Base-by-base conservation (phyloP, 768 basidiomycete genomes). In the Boletus reticulatus region DNA sequence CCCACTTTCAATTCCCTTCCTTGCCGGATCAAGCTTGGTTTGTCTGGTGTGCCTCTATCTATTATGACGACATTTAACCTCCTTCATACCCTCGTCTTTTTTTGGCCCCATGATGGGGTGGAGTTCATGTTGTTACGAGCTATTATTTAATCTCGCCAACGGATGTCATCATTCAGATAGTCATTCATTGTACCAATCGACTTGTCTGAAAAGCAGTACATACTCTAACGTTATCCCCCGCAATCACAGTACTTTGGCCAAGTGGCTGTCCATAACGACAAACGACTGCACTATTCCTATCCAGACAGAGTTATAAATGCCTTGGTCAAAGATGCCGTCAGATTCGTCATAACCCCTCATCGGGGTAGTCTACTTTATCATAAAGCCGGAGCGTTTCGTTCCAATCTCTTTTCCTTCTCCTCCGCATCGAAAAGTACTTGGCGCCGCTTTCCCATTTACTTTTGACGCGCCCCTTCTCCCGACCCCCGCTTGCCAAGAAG, bases 361-460 rank as follows among this genome's bases (percentile, higher is more conserved):
- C 79, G 0, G 89, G 89, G 64, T 90, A 94, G 68, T 92, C 91
- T 17, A 90, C 86, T 57, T 88, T 79, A 60, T 93, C 91, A 60
- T 92, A 92, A 52, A 91, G 71, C 45, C 90, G 77, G 44, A 94
- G 72, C 6, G 87, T 91, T 73, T 94, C 92, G 62, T 92, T 92
- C 92, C 92, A 94, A 63, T 94, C 92, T 60, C 90, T 80, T 72
- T 94, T 94, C 60, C 91, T 76, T 63, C 92, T 74, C 58, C 91
- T 75, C 55, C 80, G 81, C 53, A 94, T 76, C 19, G 91, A 93
- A 66, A 94, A 94, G 65, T 93, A 94, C 61, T 84, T 79, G 38
- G 83, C 75, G 29, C 79, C 77, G 56, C 87, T 85, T 57, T 88
- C 88, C 91, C 89, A 90, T 8, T 67, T 64, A 13, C 83, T 53